Conservation (phyloP, 2,329 filamentous ascomycete genomes). For the Aspergillus novoparasiticus region DNA sequence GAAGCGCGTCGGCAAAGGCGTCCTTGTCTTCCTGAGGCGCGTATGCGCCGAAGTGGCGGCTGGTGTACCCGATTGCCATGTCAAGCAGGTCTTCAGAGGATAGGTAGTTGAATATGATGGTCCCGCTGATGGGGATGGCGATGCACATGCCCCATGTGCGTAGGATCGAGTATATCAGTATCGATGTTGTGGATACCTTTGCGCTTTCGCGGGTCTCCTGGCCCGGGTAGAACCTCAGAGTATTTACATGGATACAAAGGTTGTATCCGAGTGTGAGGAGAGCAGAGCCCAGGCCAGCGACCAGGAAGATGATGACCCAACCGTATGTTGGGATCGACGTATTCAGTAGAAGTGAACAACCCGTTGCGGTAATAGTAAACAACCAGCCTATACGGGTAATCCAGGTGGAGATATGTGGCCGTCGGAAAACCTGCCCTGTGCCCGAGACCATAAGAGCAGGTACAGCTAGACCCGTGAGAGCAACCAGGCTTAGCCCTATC, state of each 20-base stretch:
- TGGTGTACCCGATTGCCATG: neutral
- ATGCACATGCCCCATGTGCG: slow-evolving; percentile 49
- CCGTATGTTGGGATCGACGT: slow-evolving; percentile 34
- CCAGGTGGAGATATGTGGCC: slow-evolving; percentile 36
- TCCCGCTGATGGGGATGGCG: slow-evolving; percentile 44
- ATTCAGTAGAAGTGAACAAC: slow-evolving; percentile 42
- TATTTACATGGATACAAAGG: slow-evolving; percentile 34
- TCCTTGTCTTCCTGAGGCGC: slow-evolving; percentile 14
- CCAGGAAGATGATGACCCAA: slow-evolving; percentile 41
- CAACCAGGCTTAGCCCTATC: slow-evolving; percentile 44
- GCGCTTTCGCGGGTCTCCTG: neutral
- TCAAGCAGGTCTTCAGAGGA: slow-evolving; percentile 4
- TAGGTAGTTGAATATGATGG: slow-evolving; percentile 47
- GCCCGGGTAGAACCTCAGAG: neutral
- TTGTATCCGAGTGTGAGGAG: slow-evolving; percentile 46
- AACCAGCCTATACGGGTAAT: slow-evolving; percentile 48
- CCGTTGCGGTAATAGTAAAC: slow-evolving; percentile 39
- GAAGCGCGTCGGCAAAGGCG: slow-evolving; percentile 26
- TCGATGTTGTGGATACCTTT: slow-evolving; percentile 14
- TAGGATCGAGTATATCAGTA: slow-evolving; percentile 43
- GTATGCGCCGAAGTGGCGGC: neutral
- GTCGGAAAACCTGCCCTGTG: slow-evolving; percentile 14
- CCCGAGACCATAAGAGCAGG: slow-evolving; percentile 23
- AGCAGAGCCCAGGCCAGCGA: slow-evolving; percentile 47
- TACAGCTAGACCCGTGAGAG: slow-evolving; percentile 34